Conservation (phyloP, 768 basidiomycete species). For the Russula olivacea region DNA sequence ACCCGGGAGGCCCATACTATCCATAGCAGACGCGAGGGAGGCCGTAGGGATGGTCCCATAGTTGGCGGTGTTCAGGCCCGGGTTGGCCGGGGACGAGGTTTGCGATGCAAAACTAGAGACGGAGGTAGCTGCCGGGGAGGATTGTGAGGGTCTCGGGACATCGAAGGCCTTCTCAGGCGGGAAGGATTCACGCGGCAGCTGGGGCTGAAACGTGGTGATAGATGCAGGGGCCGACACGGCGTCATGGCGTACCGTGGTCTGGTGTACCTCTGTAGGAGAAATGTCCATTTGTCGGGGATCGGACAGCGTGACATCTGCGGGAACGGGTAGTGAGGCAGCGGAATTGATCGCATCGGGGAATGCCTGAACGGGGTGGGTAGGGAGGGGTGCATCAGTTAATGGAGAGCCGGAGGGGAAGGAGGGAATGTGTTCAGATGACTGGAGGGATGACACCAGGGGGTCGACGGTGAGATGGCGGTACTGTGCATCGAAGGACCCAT, state of each 20-base stretch:
- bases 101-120: conserved; percentile 33
- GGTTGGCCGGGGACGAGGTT: conserved; percentile 32
- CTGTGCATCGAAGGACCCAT: conserved; percentile 15
- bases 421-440: conserved; percentile 12
- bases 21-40: conserved; percentile 35
- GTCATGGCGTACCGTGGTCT: conserved; percentile 12
- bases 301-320: conserved; percentile 25
- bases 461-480: conserved; percentile 12
- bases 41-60: conserved; percentile 30
- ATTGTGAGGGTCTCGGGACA: conserved; percentile 28
- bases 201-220: conserved; percentile 18
- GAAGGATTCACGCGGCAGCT: conserved; percentile 14
- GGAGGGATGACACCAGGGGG: conserved; percentile 10
- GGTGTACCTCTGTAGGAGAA: conserved; percentile 23
- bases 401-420: conserved; percentile 23
- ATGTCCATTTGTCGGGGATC: conserved; percentile 29
- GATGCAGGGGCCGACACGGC: conserved; percentile 9
- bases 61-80: conserved; percentile 29
- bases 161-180: conserved; percentile 22
- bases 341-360: conserved; percentile 28
- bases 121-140: conserved; percentile 33
- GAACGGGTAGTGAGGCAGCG: conserved; percentile 22
- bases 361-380: conserved; percentile 25
- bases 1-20: conserved; percentile 25
- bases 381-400: conserved; percentile 25